Conservation (phyloP, 768 basidiomycete genomes). For the Leccinum fibrillosum region DNA sequence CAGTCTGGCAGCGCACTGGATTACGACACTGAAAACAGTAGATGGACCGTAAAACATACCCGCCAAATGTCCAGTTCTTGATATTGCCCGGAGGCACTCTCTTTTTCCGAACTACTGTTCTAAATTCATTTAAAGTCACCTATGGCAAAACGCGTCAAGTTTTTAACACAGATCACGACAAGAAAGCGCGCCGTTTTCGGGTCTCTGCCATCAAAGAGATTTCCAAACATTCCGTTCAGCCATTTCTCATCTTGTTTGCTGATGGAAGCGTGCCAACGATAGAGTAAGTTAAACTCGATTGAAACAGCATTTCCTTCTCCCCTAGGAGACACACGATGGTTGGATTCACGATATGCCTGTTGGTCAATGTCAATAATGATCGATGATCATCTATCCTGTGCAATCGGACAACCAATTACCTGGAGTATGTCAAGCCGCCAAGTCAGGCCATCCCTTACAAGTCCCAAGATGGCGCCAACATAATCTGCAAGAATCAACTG, state of each 20-base stretch:
- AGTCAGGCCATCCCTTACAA: conserved; percentile 53
- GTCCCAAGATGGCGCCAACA: conserved; percentile 71
- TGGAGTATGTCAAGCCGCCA: conserved; percentile 72
- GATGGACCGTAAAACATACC: conserved; percentile 27
- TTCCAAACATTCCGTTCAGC: conserved; percentile 45
- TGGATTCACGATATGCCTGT: conserved; percentile 47
- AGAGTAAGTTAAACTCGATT: conserved; percentile 65
- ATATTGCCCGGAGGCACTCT: conserved; percentile 17
- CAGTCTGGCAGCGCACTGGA: conserved; percentile 35
- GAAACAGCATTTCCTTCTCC: conserved; percentile 77
- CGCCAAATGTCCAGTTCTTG: conserved; percentile 53
- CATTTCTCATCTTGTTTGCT: conserved; percentile 54
- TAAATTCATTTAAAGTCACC: conserved; percentile 26
- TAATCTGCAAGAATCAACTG: conserved; percentile 70
- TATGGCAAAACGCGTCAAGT: neutral
- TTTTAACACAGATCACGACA: neutral
- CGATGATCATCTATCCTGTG: neutral
- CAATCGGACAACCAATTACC: conserved; percentile 29
- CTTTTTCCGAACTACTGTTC: conserved; percentile 9
- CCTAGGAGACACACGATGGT: conserved; percentile 54
- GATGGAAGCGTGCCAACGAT: conserved; percentile 64
- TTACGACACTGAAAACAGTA: neutral
- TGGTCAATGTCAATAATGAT: neutral
- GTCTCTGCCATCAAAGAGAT: conserved; percentile 41
- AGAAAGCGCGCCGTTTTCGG: conserved; percentile 34